Percentiles rank a stretch among this genome's conserved stretches.
Evolutionary conservation across 2,329 filamentous ascomycete genomes (phyloP).

Genomic region (Fusarium transvaalense): DNA sequence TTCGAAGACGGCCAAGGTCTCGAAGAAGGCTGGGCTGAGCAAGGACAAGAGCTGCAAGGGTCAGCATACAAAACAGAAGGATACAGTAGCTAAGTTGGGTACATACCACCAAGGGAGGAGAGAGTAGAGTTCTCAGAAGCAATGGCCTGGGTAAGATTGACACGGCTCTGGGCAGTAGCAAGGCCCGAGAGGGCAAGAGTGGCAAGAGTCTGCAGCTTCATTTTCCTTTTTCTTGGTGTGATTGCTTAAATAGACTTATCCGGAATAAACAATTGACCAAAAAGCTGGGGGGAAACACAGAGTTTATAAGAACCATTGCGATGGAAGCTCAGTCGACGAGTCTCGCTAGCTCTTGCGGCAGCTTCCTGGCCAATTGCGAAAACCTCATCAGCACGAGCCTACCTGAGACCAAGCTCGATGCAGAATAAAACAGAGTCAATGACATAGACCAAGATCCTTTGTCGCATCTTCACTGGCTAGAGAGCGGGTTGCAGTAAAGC

Average conservation of each 20-base stretch:
- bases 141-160: constrained; percentile 44
- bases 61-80: constrained; percentile 7
- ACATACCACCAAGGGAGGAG: constrained; percentile 43
- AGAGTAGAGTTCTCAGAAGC: constrained; percentile 47
- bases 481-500: constrained; percentile 2
- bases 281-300: constrained; percentile 3
- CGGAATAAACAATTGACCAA: neutral
- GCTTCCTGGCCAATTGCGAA: constrained; percentile 29
- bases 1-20: constrained; percentile 26
- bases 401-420: constrained; percentile 22
- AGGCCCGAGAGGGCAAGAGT: constrained; percentile 38
- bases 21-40: constrained; percentile 43
- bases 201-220: constrained; percentile 42
- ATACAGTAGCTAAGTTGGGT: neutral
- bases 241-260: constrained; percentile 16
- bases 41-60: constrained; percentile 40
- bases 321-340: neutral
- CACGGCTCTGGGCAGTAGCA: constrained; percentile 41
- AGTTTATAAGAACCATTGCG: constrained; percentile 26
- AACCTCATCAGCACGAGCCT: constrained; percentile 18
- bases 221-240: constrained; percentile 22
- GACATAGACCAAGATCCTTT: constrained; percentile 41
- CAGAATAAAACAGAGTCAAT: constrained; percentile 40
- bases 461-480: constrained; percentile 33
- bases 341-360: constrained; percentile 17